Base-by-base conservation (phyloP, 331 rosid species). In the Dryas integrifolia region DNA sequence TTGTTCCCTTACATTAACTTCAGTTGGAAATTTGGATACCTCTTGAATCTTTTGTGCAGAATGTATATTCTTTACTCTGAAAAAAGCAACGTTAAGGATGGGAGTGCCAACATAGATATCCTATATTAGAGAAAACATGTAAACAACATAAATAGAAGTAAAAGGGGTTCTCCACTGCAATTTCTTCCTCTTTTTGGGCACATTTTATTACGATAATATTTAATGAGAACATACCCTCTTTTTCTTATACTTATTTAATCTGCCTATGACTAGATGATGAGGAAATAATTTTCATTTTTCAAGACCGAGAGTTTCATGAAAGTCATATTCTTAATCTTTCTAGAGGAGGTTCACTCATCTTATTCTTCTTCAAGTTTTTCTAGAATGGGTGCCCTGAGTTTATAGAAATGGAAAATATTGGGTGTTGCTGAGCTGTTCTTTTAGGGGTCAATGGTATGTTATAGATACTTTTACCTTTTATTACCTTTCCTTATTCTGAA, bases 371-470 rank as follows among this genome's bases (percentile, higher is more conserved):
- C 49, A 58, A 57, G 35, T 30, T 49, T 58, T 47, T 58, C 58
- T 21, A 58, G 45, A 58, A 59, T 72, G 57, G 16, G 5, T 58
- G 46, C 63, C 61, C 74, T 53, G 74, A 69, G 24, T 40, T 18
- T 55, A 53, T 52, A 52, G 74, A 70, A 52, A 53, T 70, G 61
- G 63, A 53, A 53, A 70, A 44, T 41, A 40, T 40, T 55, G 62
- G 74, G 18, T 70, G 74, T 40, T 70, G 64, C 64, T 70, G 65
- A 44, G 64, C 64, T 70, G 62, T 55, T 40, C 74, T 11, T 40
- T 53, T 55, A 24, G 63, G 41, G 39, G 26, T 69, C 39, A n/a
- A 51, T 51, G 49, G 52, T 40, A 39, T 39, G 74, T 72, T 44
- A 18, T 72, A 8, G 67, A 58, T 58, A 3, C 50, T 47, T 59